phyloP scores from a whole-genome alignment of 2,329 filamentous ascomycete genomes.

The Aspergillus tubingensis region DNA sequence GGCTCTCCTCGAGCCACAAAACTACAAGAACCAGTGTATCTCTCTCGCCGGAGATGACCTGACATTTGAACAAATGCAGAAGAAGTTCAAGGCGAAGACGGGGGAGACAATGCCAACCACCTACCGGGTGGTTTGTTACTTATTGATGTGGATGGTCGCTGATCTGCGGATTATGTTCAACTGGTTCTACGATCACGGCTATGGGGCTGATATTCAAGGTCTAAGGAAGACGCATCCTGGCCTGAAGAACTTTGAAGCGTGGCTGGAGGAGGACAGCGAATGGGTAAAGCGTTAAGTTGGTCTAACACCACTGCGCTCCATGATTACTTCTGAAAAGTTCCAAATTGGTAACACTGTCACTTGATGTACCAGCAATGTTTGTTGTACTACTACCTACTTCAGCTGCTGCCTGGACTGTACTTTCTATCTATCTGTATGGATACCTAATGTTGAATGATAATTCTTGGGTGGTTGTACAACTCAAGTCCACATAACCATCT shows the following conservation, averaged over 20 bases:
- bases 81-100: slow-evolving; percentile 50
- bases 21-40: slow-evolving; percentile 39
- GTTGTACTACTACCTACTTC: neutral
- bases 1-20: slow-evolving; percentile 49
- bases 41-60: slow-evolving; percentile 58
- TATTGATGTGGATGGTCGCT: slow-evolving; percentile 46
- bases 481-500: neutral
- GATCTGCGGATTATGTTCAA: slow-evolving; percentile 52
- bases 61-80: slow-evolving; percentile 48
- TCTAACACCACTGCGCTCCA: too few species aligned
- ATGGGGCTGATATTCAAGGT: slow-evolving; percentile 48
- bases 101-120: slow-evolving; percentile 47
- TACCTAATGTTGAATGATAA: neutral
- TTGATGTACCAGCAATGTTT: neutral
- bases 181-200: slow-evolving; percentile 55
- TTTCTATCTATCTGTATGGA: neutral
- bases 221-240: slow-evolving; percentile 48
- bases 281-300: neutral
- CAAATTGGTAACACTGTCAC: neutral
- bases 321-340: neutral
- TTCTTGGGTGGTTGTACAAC: neutral
- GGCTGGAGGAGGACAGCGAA: slow-evolving; percentile 51
- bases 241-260: slow-evolving; percentile 51
- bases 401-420: neutral
- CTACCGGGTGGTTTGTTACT: slow-evolving; percentile 44